phyloP scores from a whole-genome alignment of 495 filamentous ascomycete species.

The Trichoderma erinaceum region DNA sequence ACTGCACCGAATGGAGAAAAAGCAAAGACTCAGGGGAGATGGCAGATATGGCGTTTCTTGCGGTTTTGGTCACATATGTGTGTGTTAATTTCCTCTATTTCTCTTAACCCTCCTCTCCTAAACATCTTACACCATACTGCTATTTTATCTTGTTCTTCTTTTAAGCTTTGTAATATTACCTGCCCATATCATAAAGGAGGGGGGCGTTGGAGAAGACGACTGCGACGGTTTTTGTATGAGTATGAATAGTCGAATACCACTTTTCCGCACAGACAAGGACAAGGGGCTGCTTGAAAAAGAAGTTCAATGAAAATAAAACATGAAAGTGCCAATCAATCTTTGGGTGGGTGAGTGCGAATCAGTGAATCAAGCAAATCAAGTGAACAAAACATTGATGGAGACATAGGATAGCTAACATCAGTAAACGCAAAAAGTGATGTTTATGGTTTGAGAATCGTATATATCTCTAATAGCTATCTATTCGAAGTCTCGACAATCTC shows the following conservation, averaged over 20 bases:
- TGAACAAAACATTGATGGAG: too few relatives aligned
- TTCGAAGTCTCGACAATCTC: background rate
- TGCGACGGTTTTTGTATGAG: slow-evolving; percentile 6
- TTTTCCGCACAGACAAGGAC: background rate
- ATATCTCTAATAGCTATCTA: background rate
- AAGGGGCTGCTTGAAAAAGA: too few relatives aligned
- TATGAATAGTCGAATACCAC: slow-evolving; percentile 10
- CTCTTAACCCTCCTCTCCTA: background rate
- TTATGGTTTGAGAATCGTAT: background rate
- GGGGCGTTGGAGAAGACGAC: background rate
- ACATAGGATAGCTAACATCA: too few relatives aligned
- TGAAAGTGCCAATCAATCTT: too few relatives aligned
- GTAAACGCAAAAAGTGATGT: background rate
- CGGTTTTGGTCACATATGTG: background rate
- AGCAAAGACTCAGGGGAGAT: background rate
- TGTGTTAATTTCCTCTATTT: background rate
- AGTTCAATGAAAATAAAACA: too few relatives aligned
- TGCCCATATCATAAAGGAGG: background rate
- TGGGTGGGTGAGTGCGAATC: too few relatives aligned
- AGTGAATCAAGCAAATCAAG: too few relatives aligned
- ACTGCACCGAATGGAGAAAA: background rate
- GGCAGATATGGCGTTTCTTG: slow-evolving; percentile 6
- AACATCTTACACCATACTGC: background rate
- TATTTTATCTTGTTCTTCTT: background rate
- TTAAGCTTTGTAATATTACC: slow-evolving; percentile 6